Evolutionary conservation across 768 basidiomycete genomes (phyloP), one percentile per base, ranked within the genome.

Genomic region (Nevesoporus exiguus): DNA sequence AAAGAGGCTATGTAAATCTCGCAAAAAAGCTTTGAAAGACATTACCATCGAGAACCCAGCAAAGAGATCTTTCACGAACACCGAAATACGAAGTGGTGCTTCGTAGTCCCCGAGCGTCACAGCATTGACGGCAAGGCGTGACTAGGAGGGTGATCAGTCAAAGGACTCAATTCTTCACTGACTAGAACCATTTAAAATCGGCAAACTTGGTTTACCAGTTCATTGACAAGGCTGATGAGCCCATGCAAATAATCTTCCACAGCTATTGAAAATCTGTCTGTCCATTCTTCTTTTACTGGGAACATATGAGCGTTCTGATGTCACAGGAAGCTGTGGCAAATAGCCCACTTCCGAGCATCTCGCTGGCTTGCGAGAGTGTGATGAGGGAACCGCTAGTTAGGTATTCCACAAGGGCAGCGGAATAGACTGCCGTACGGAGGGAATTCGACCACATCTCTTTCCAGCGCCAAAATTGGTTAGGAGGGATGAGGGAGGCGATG

Each of bases 181-280:
- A 11, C 7, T 25, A 19, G 36, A 14, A 22, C 46, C 15, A 36
- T 44, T 36, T 17, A 45, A 34, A 24, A 21, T 55, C 22, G 42
- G 39, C 11, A 52, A 47, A 15, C 41, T 36, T 42, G 9, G 71
- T 80, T 64, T 66, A 90, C 90, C 70, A 93, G 67, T 70, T 93
- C 90, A 57, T 93, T 92, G 19, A 89, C 84, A 34, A 91, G 71
- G 52, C 76, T 84, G 52, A 93, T 90, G 40, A 93, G 68, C 3
- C 86, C 88, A 58, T 90, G 90, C 22, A 93, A 77, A 65, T 93
- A 93, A 65, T 93, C 90, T 68, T 93, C 90, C 5, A 78, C 83
- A 2, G 84, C 74, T 30, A 93, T 63, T 0, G 74, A 64, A 51
- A 90, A 76, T 36, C 83, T 76, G 65, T 84, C 84, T 52, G 78